Conservation (phyloP, 306 rosid species). For the Corylus avellana region DNA sequence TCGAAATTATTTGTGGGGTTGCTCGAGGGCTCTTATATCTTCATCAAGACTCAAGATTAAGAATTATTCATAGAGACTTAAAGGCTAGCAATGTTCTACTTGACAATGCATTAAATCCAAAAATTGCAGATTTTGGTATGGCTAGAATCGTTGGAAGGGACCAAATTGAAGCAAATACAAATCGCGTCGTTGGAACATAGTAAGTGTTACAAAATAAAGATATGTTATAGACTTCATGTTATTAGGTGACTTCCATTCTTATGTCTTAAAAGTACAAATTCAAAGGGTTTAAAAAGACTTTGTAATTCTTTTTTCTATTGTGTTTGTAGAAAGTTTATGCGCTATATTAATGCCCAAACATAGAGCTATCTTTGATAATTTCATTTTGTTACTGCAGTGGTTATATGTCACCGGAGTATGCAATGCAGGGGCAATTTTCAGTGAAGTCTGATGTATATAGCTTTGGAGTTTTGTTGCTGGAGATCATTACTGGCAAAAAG, state of each 20-base stretch:
- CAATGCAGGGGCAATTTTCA: too few relatives aligned
- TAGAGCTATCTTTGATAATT: too few relatives aligned
- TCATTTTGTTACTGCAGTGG: too few relatives aligned
- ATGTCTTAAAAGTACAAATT: conserved; percentile 8
- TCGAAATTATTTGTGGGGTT: conserved; percentile 15
- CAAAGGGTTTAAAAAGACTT: too few relatives aligned
- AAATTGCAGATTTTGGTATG: conserved; percentile 73
- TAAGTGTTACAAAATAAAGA: conserved; percentile 26
- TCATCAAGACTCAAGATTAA: conserved; percentile 70
- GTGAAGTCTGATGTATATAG: too few relatives aligned
- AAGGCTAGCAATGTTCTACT: conserved; percentile 63
- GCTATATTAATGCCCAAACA: too few relatives aligned
- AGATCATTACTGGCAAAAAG: conserved; percentile 15
- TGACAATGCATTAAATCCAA: conserved; percentile 40
- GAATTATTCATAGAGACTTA: conserved; percentile 60
- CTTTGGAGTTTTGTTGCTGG: too few relatives aligned
- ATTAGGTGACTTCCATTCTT: too few relatives aligned
- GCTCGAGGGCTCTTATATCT: conserved; percentile 60
- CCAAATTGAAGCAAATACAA: conserved; percentile 61
- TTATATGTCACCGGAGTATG: not conserved
- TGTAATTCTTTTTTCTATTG: too few relatives aligned
- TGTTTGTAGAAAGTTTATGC: too few relatives aligned
- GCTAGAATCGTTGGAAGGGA: conserved; percentile 62
- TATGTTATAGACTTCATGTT: too few relatives aligned
- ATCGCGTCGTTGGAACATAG: conserved; percentile 65